These are phyloP conservation scores for Fusarium piperis DNA, from an alignment of 2,329 filamentous ascomycete species.

Conservation along the genomic window DNA sequence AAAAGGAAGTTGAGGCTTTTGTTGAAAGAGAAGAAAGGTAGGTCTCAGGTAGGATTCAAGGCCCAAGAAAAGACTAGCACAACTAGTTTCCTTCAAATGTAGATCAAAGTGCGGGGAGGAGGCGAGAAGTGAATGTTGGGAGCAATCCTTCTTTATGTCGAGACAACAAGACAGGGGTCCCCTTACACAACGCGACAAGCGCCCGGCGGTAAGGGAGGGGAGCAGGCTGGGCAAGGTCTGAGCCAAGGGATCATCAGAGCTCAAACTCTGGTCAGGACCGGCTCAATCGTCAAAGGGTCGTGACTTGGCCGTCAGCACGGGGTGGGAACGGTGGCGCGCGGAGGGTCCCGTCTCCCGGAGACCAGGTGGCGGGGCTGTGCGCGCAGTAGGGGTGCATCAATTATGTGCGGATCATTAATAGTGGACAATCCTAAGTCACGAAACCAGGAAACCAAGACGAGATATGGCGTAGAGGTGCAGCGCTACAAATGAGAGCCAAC, in stretches of 20 bases:
- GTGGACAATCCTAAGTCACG: constrained; percentile 5
- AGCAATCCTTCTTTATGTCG: constrained; percentile 35
- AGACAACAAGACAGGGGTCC: constrained; percentile 3
- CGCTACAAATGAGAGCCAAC: constrained; percentile 8
- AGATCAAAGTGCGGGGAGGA: constrained; percentile 22
- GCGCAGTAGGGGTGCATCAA: constrained; percentile 3
- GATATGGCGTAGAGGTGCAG: constrained; percentile 40
- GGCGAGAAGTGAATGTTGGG: constrained; percentile 10
- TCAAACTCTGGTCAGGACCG: constrained; percentile 10
- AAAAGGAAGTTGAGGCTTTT: background rate
- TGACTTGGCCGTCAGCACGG: constrained; percentile 18
- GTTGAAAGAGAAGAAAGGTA: background rate
- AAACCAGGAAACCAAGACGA: constrained; percentile 21
- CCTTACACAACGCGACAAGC: constrained; percentile 4
- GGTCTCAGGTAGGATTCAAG: constrained; percentile 1
- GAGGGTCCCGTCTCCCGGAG: background rate
- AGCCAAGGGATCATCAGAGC: constrained; percentile 8
- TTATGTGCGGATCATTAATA: constrained; percentile 10
- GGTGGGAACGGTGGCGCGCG: background rate
- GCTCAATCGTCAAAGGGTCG: constrained; percentile 1
- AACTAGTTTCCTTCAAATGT: constrained; percentile 1
- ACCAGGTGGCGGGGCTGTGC: constrained; percentile 13
- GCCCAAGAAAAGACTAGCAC: background rate
- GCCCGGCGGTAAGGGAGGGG: constrained; percentile 17
- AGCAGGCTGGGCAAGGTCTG: background rate